phyloP scores from a whole-genome alignment of 208 protist genomes.

The Trypanosomatidae sp. region DNA sequence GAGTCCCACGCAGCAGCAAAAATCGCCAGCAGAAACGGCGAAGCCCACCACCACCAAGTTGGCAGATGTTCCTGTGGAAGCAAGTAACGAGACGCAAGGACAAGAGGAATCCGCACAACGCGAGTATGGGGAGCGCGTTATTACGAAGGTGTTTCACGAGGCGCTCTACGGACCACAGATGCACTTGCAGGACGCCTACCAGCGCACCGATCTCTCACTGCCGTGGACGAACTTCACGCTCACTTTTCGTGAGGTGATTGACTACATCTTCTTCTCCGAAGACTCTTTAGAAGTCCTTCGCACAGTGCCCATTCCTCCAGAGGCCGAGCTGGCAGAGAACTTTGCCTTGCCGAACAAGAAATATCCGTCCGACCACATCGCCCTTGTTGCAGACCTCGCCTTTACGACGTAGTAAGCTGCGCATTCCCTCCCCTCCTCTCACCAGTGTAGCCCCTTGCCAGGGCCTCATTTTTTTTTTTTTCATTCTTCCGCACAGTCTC shows the following conservation, averaged over 20 bases:
- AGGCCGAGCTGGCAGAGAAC: slow-evolving; percentile 69
- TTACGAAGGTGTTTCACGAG: slow-evolving; percentile 44
- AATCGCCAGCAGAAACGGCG: background rate
- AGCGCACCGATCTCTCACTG: slow-evolving; percentile 49
- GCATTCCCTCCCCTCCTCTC: too few relatives aligned
- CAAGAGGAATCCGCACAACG: too few relatives aligned
- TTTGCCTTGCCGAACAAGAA: slow-evolving; percentile 84
- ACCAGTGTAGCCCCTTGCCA: background rate
- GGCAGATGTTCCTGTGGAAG: background rate
- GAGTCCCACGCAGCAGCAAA: slow-evolving; percentile 6
- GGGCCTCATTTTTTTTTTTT: too few relatives aligned
- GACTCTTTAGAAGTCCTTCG: slow-evolving; percentile 59
- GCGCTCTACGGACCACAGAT: slow-evolving; percentile 39
- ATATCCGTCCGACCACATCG: slow-evolving; percentile 90
- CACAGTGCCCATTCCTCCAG: slow-evolving; percentile 76
- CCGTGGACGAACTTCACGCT: slow-evolving; percentile 91
- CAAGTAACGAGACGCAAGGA: background rate
- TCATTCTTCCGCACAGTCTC: background rate
- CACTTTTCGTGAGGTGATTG: slow-evolving; percentile 88
- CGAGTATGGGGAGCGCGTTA: slow-evolving; percentile 2
- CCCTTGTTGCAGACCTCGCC: slow-evolving; percentile 80
- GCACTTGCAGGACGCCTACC: slow-evolving; percentile 59
- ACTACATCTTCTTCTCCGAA: slow-evolving; percentile 86
- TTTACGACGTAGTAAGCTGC: slow-evolving; percentile 10
- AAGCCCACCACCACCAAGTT: background rate